Evolutionary conservation across 139 green algal genomes (phyloP).

Genomic region (Parachlorella kessleri): DNA sequence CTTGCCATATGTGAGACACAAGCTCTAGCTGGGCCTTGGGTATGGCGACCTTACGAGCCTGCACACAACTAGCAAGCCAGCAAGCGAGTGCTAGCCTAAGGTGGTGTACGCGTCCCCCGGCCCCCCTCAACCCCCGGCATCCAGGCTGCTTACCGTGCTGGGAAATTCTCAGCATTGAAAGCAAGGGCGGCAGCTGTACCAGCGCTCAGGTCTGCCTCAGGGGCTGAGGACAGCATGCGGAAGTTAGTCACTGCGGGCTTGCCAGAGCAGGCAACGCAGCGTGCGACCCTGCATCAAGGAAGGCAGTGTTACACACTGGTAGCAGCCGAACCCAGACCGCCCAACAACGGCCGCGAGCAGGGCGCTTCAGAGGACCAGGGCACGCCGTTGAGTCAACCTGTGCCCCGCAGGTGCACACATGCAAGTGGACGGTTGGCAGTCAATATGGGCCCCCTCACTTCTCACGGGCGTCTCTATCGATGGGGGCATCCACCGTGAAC

Average conservation of each 20-base stretch:
- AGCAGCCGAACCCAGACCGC: not conserved
- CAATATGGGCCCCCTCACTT: conserved; percentile 25
- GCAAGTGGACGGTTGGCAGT: not conserved
- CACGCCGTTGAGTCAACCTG: not conserved
- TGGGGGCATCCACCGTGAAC: conserved; percentile 64
- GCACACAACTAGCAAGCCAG: not conserved
- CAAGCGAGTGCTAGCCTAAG: not conserved
- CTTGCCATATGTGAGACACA: no score
- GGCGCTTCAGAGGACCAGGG: conserved; percentile 10
- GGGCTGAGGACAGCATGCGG: conserved; percentile 41
- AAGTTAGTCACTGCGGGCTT: conserved; percentile 69
- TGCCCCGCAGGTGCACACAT: not conserved
- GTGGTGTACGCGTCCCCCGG: not conserved
- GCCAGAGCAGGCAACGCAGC: conserved; percentile 29
- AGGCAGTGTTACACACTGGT: not conserved
- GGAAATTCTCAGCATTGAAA: no score
- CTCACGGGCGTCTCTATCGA: conserved; percentile 56
- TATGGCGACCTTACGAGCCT: not conserved
- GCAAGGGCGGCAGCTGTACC: not conserved
- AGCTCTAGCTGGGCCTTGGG: no score
- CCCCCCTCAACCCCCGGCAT: not conserved
- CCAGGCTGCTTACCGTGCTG: not conserved
- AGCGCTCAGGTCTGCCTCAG: conserved; percentile 19
- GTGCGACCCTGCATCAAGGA: conserved; percentile 41
- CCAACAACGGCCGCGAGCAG: not conserved